Percentiles rank a stretch among this genome's conserved stretches.
These are phyloP conservation scores for Ustilago sp. DNA, from an alignment of 1,284 basidiomycete genomes.

Conservation along the genomic window DNA sequence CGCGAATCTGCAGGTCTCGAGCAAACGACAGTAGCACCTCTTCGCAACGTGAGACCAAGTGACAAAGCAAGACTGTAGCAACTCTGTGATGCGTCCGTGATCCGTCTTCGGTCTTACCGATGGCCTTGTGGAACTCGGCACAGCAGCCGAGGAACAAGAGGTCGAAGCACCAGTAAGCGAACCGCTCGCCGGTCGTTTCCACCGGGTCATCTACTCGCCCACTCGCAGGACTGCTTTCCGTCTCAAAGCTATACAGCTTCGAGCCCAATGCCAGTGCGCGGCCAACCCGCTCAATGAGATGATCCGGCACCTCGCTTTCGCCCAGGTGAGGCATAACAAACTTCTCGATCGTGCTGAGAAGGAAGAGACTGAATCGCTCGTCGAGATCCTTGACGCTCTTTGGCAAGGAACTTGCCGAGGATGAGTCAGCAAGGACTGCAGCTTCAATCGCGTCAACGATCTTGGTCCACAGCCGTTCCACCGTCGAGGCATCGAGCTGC, in stretches of 20 bases:
- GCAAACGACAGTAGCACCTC: constrained; percentile 79
- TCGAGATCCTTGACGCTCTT: constrained; percentile 77
- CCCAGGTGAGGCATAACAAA: constrained; percentile 83
- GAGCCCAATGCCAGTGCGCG: constrained; percentile 82
- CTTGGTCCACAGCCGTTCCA: constrained; percentile 85
- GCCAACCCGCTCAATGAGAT: constrained; percentile 78
- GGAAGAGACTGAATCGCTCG: constrained; percentile 83
- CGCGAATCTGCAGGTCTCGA: constrained; percentile 83
- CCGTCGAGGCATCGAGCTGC: constrained; percentile 75
- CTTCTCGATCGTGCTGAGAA: constrained; percentile 74
- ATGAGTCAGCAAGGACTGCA: constrained; percentile 87
- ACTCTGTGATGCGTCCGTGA: constrained; percentile 14
- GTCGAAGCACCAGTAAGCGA: constrained; percentile 94
- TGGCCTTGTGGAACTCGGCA: constrained; percentile 30
- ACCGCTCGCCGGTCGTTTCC: constrained; percentile 79
- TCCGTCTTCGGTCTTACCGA: neutral
- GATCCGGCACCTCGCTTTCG: constrained; percentile 78
- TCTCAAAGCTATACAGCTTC: constrained; percentile 73
- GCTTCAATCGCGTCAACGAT: constrained; percentile 85
- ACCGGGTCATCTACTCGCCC: constrained; percentile 49
- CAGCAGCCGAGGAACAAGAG: constrained; percentile 84
- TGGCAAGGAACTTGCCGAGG: constrained; percentile 71
- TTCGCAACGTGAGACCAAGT: constrained; percentile 74
- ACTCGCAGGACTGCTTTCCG: constrained; percentile 8
- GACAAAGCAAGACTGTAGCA: constrained; percentile 18